Percentiles rank a stretch among this genome's conserved stretches.
These are phyloP conservation scores for Aspergillus fijiensis DNA, from an alignment of 2,329 filamentous ascomycete genomes.

Conservation along the genomic window DNA sequence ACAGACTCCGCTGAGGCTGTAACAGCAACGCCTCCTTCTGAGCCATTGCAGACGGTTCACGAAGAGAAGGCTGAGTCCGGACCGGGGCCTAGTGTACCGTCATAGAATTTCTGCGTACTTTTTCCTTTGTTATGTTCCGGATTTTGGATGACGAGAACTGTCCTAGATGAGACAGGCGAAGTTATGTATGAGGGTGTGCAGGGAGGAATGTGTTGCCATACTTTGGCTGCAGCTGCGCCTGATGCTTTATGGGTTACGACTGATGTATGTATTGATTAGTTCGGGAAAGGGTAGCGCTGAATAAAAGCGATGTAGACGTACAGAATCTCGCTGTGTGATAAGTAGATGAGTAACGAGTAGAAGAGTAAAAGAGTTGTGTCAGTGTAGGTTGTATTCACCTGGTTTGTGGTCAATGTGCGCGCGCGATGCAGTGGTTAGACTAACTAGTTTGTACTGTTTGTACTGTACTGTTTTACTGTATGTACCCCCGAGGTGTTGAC, in stretches of 20 bases:
- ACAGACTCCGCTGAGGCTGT: not conserved
- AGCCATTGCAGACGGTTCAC: not conserved
- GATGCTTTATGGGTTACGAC: conserved; percentile 15
- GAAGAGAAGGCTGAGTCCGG: not conserved
- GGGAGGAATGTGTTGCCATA: not conserved
- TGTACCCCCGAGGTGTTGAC: no score
- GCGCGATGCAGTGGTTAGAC: no score
- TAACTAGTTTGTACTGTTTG: no score
- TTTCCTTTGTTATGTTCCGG: conserved; percentile 5
- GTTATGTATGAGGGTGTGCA: not conserved
- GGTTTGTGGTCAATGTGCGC: not conserved
- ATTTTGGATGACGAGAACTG: not conserved
- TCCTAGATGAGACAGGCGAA: not conserved
- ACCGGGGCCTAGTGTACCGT: conserved; percentile 5
- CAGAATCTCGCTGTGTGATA: not conserved
- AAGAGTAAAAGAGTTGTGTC: not conserved
- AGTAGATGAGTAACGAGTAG: no score
- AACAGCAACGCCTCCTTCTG: not conserved
- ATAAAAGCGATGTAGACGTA: conserved; percentile 3
- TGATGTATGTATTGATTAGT: conserved; percentile 13
- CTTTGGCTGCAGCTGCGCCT: not conserved
- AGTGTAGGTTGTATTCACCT: not conserved
- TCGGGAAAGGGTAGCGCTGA: conserved; percentile 2
- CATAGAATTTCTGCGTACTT: not conserved
- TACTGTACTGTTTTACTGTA: no score